Evolutionary conservation across 352 stramenopile genomes (phyloP).

Genomic region (Thraustochytrium sp.): DNA sequence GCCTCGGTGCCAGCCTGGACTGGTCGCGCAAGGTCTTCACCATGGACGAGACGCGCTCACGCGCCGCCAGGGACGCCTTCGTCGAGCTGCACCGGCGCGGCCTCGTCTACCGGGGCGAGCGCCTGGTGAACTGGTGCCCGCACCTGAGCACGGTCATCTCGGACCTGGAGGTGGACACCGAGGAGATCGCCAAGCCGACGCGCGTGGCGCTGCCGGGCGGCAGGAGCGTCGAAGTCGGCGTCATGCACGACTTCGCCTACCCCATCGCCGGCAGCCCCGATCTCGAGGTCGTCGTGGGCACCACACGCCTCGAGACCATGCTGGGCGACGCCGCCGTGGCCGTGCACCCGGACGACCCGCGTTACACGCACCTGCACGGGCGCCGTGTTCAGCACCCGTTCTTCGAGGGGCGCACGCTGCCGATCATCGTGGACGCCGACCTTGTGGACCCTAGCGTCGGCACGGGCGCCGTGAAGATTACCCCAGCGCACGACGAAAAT

Average conservation of each 20-base stretch:
- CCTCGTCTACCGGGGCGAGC: constrained; percentile 65
- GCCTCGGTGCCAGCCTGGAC: constrained; percentile 65
- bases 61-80: constrained; percentile 74
- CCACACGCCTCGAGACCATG: constrained; percentile 96
- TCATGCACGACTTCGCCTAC: constrained; percentile 85
- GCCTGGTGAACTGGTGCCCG: constrained; percentile 85
- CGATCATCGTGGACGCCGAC: constrained; percentile 78
- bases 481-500: constrained; percentile 96
- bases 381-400: constrained; percentile 33
- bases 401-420: constrained; percentile 59
- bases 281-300: constrained; percentile 86
- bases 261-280: constrained; percentile 58
- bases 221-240: constrained; percentile 59
- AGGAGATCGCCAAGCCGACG: constrained; percentile 46
- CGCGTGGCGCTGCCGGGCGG: constrained; percentile 37
- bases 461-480: constrained; percentile 98
- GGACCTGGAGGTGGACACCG: constrained; percentile 74
- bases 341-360: constrained; percentile 88
- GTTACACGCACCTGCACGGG: constrained; percentile 42
- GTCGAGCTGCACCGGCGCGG: constrained; percentile 69
- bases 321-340: constrained; percentile 96
- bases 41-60: constrained; percentile 59
- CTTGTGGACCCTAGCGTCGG: constrained; percentile 73
- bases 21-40: constrained; percentile 81
- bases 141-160: constrained; percentile 75